A percentile compares a stretch with the other conserved stretches of the same genome.
Conservation (phyloP, 305 asterid species). For the Rubia occidens region DNA sequence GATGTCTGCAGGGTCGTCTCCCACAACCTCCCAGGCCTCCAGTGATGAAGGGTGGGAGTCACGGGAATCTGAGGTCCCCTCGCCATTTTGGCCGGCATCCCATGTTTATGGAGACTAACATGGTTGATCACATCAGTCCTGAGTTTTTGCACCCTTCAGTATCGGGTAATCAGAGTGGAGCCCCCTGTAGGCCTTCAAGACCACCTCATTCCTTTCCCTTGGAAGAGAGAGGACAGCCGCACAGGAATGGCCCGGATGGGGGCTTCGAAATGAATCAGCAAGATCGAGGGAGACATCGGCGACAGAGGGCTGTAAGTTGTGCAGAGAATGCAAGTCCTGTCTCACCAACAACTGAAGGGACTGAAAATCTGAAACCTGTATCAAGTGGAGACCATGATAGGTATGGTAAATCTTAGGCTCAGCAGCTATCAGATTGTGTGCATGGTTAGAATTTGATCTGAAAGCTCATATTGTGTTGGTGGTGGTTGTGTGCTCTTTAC, state of each 20-base stretch:
- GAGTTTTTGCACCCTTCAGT: slow-evolving; percentile 30
- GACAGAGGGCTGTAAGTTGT: slow-evolving; percentile 24
- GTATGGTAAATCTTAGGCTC: slow-evolving; percentile 30
- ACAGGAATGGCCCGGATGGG: slow-evolving; percentile 35
- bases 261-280: slow-evolving; percentile 18
- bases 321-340: slow-evolving; percentile 25
- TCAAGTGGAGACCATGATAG: slow-evolving; percentile 42
- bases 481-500: slow-evolving; percentile 20
- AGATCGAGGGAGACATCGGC: slow-evolving; percentile 37
- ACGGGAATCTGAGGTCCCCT: slow-evolving; percentile 29
- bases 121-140: slow-evolving; percentile 31
- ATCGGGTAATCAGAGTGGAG: slow-evolving; percentile 22
- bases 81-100: slow-evolving; percentile 27
- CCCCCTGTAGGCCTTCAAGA: slow-evolving; percentile 19
- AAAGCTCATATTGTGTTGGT: neutral
- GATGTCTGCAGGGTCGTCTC: slow-evolving; percentile 33
- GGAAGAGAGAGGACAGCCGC: slow-evolving; percentile 27
- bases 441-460: neutral
- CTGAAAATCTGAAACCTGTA: slow-evolving; percentile 28
- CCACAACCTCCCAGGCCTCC: slow-evolving; percentile 39
- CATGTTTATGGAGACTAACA: slow-evolving; percentile 27
- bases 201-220: slow-evolving; percentile 27
- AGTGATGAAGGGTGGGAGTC: slow-evolving; percentile 35
- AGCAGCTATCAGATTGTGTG: neutral
- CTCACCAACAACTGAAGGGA: slow-evolving; percentile 29